Percentiles rank a stretch among this genome's conserved stretches.
These are phyloP conservation scores for Neurospora sp. DNA, from an alignment of 495 filamentous ascomycete genomes.

Conservation along the genomic window DNA sequence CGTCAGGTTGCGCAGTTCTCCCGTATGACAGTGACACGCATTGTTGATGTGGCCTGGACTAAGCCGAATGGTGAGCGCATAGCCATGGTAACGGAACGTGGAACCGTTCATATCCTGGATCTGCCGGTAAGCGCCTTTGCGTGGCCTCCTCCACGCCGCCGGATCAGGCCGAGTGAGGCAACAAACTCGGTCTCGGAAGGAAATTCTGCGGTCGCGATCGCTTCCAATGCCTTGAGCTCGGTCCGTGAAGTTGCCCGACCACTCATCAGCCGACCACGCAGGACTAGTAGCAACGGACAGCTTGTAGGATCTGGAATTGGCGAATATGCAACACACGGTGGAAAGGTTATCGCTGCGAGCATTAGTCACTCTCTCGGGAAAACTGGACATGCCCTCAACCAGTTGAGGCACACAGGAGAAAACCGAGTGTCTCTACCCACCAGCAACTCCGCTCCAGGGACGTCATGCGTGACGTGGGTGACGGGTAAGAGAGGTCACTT, in stretches of 20 bases:
- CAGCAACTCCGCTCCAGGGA: slow-evolving; percentile 30
- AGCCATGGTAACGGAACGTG: slow-evolving; percentile 80
- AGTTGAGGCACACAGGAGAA: slow-evolving; percentile 72
- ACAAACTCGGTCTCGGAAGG: slow-evolving; percentile 28
- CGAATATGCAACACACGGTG: slow-evolving; percentile 59
- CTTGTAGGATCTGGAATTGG: slow-evolving; percentile 49
- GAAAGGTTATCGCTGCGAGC: slow-evolving; percentile 71
- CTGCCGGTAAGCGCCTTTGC: slow-evolving; percentile 72
- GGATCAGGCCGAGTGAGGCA: slow-evolving; percentile 33
- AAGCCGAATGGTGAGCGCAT: slow-evolving; percentile 68
- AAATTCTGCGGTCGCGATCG: slow-evolving; percentile 41
- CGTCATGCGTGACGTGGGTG: slow-evolving; percentile 49
- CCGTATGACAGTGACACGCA: slow-evolving; percentile 79
- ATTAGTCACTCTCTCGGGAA: slow-evolving; percentile 77
- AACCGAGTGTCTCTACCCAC: slow-evolving; percentile 69
- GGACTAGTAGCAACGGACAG: slow-evolving; percentile 35
- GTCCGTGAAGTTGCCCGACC: slow-evolving; percentile 48
- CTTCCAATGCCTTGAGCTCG: slow-evolving; percentile 54
- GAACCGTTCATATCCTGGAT: slow-evolving; percentile 89
- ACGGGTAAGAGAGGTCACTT: slow-evolving; percentile 41
- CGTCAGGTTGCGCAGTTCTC: slow-evolving; percentile 79
- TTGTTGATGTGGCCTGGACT: slow-evolving; percentile 84
- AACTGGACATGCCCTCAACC: slow-evolving; percentile 66
- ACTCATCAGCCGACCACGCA: slow-evolving; percentile 38
- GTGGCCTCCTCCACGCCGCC: slow-evolving; percentile 78